Conservation (phyloP, 495 filamentous ascomycete species). For the Schizothecium vesticola region DNA sequence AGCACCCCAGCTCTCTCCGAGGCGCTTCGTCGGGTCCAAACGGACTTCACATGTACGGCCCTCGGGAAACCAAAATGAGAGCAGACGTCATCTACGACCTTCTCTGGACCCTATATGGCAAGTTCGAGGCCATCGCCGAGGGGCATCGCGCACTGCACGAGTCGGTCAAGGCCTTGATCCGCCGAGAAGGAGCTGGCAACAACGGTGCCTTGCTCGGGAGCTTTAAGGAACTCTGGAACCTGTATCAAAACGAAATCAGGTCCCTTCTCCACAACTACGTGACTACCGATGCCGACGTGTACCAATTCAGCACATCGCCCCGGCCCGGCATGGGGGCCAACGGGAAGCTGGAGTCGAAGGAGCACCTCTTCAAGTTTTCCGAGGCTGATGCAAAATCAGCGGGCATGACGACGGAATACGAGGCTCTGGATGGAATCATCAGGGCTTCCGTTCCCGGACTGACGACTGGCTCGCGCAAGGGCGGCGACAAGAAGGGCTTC, state of each 20-base stretch:
- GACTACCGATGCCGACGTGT: conserved; percentile 79
- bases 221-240: conserved; percentile 91
- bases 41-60: conserved; percentile 59
- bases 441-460: conserved; percentile 87
- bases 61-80: conserved; percentile 62
- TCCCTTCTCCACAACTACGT: conserved; percentile 94
- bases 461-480: conserved; percentile 68
- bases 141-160: conserved; percentile 93
- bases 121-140: conserved; percentile 95
- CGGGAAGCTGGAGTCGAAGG: conserved; percentile 58
- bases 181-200: conserved; percentile 62
- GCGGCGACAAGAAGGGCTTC: conserved; percentile 42
- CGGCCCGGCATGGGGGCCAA: conserved; percentile 35
- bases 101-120: conserved; percentile 86
- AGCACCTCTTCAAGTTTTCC: conserved; percentile 86
- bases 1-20: conserved; percentile 69
- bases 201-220: conserved; percentile 61
- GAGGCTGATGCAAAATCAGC: conserved; percentile 72
- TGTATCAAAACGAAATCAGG: conserved; percentile 70
- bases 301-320: conserved; percentile 46
- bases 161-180: conserved; percentile 72
- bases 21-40: conserved; percentile 49
- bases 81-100: conserved; percentile 83
- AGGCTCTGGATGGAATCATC: conserved; percentile 86
- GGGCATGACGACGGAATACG: conserved; percentile 73